Conservation (phyloP, 148 eudicot genomes). For the Silene conica region DNA sequence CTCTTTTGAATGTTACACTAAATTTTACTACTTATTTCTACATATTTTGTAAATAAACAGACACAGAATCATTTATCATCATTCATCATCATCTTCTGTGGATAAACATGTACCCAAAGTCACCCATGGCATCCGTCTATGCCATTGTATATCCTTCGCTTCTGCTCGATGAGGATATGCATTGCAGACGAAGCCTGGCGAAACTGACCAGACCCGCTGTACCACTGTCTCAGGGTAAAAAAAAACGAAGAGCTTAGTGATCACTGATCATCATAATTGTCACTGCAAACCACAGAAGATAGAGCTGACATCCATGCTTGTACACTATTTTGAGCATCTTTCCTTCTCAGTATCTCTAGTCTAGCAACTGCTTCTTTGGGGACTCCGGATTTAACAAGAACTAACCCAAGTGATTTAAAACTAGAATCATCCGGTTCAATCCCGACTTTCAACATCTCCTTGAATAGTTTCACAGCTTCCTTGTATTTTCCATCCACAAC, state of each 20-base stretch:
- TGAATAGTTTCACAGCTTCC: slow-evolving; percentile 52
- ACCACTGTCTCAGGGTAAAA: not conserved
- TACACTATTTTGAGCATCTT: slow-evolving; percentile 42
- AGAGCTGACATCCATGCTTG: slow-evolving; percentile 58
- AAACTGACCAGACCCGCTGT: not conserved
- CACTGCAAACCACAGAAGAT: slow-evolving; percentile 36
- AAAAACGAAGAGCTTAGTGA: not conserved
- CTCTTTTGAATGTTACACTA: not conserved
- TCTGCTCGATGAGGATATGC: not conserved
- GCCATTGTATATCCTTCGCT: not conserved
- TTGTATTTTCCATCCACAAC: slow-evolving; percentile 58
- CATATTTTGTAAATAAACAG: not conserved
- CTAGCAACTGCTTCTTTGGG: slow-evolving; percentile 50
- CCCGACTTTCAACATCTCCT: slow-evolving; percentile 58
- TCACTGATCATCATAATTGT: slow-evolving; percentile 21
- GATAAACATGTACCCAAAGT: slow-evolving; percentile 3
- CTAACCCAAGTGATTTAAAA: slow-evolving; percentile 52
- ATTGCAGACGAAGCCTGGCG: not conserved
- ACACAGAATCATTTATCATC: no score
- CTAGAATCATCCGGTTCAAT: slow-evolving; percentile 69
- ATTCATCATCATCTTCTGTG: not conserved
- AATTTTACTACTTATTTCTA: slow-evolving; percentile 5
- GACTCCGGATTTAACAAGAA: slow-evolving; percentile 68
- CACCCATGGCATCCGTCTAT: not conserved
- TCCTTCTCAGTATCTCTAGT: slow-evolving; percentile 56